Evolutionary conservation across 2,329 filamentous ascomycete genomes (phyloP).

Genomic region (Phaeosphaeria sp.): DNA sequence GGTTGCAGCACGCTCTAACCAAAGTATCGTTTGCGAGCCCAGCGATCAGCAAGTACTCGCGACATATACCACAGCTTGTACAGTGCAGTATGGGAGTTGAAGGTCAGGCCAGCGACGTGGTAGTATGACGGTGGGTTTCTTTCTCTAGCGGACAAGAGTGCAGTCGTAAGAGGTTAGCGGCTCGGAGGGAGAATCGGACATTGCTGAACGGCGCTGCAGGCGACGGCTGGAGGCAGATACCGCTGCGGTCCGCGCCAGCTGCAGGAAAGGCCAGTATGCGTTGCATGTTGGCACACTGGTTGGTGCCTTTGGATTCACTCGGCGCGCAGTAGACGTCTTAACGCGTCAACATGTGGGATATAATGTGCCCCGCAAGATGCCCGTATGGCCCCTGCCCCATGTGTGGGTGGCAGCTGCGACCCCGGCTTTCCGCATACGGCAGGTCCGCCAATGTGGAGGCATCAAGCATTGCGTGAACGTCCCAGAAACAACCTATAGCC

Average conservation of each 20-base stretch:
- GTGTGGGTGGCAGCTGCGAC: slow-evolving; percentile 4
- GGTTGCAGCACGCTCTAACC: slow-evolving; percentile 42
- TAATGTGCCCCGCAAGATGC: slow-evolving; percentile 7
- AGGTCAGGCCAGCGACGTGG: neutral
- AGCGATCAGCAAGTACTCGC: slow-evolving; percentile 60
- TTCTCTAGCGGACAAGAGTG: slow-evolving; percentile 22
- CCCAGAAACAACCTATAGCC: neutral
- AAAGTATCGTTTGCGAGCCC: slow-evolving; percentile 55
- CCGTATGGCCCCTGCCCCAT: neutral
- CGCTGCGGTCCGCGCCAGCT: neutral
- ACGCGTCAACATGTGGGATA: neutral
- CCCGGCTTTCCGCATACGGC: slow-evolving; percentile 24
- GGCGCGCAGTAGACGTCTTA: neutral
- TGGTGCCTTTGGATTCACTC: neutral
- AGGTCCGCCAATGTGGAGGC: slow-evolving; percentile 2
- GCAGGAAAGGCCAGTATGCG: neutral
- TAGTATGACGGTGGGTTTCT: slow-evolving; percentile 17
- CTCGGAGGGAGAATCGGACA: slow-evolving; percentile 10
- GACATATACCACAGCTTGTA: slow-evolving; percentile 55
- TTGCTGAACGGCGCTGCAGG: slow-evolving; percentile 3
- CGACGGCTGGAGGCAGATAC: neutral
- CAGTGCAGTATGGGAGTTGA: slow-evolving; percentile 4
- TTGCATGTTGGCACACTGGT: neutral
- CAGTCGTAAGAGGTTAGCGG: slow-evolving; percentile 25
- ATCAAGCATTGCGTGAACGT: slow-evolving; percentile 4